Base-by-base conservation (phyloP, 31 red algal species). In the Asparagopsis taxiformis region DNA sequence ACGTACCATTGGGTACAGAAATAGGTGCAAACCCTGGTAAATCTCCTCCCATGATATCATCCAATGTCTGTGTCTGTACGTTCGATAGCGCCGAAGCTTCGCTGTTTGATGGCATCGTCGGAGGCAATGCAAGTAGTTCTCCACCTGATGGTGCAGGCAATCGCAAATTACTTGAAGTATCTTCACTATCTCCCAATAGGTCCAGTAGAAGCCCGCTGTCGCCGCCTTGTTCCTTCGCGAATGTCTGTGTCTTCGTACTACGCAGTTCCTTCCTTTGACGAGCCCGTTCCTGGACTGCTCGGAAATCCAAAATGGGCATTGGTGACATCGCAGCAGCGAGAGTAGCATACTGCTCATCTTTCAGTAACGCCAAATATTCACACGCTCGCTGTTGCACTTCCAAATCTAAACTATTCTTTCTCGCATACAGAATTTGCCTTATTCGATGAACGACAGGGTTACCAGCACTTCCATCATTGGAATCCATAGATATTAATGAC, bases 341-440 rank as follows among this genome's bases (percentile, higher is more conserved):
- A 26, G 52, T 36, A 3, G 72, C 39, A 30, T 49, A 35, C n/a
- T 72, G 43, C 30, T 52, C 49, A 37, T 72, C 89, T 3, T 84
- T 68, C 20, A 90, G 65, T 43, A 96, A 44, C 22, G 66, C 65
- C 46, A 81, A 56, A 55, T 93, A 98, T 54, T 98, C 94, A 72
- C 89, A 83, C 10, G 94, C 94, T 1, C 94, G 72, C 68, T 98
- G 94, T 50, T 98, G 94, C 0, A 73, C 58, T 52, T 98, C 88
- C 33, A 89, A 60, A 41, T 85, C 84, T 6, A 59, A 0, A 16
- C 55, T 64, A 22, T 38, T 67, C 24, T 55, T 54, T 30, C 50
- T 58, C 1, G 39, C 51, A 22, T 70, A 59, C 22, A 86, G 62
- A 43, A 75, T 70, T 49, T 65, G 82, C 30, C 81, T 38, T 5